Conservation (phyloP, 352 stramenopile genomes). For the Globisporangium emineosum region DNA sequence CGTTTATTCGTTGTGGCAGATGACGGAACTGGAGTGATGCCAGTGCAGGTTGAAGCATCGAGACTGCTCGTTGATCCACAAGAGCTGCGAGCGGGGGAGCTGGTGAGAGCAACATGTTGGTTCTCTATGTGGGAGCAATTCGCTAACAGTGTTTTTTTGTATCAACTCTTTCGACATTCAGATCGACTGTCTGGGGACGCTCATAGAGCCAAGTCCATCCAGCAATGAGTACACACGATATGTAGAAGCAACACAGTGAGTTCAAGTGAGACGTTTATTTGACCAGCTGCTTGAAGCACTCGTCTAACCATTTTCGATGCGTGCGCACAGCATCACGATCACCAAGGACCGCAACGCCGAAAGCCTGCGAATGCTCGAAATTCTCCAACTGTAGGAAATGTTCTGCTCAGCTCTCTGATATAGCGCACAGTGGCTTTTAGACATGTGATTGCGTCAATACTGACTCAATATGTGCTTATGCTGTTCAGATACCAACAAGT, state of each 20-base stretch:
- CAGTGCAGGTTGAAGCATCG: slow-evolving; percentile 22
- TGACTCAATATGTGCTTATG: not conserved
- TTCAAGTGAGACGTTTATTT: not conserved
- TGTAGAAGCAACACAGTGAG: slow-evolving; percentile 38
- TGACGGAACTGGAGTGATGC: slow-evolving; percentile 33
- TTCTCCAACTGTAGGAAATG: slow-evolving; percentile 45
- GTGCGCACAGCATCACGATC: slow-evolving; percentile 28
- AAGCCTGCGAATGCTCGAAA: slow-evolving; percentile 58
- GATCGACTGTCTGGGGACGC: slow-evolving; percentile 38
- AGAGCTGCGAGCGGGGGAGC: slow-evolving; percentile 24
- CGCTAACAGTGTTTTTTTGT: slow-evolving; percentile 1
- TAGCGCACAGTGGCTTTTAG: too few species aligned
- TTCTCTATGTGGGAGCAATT: not conserved
- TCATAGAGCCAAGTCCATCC: slow-evolving; percentile 25
- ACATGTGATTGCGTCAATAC: too few species aligned
- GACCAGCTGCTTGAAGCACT: not conserved
- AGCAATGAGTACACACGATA: slow-evolving; percentile 21
- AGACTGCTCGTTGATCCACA: slow-evolving; percentile 2
- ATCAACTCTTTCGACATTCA: slow-evolving; percentile 11
- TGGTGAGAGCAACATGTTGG: slow-evolving; percentile 23
- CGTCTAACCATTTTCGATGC: not conserved
- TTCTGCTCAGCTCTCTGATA: not conserved
- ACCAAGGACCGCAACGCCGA: slow-evolving; percentile 55
- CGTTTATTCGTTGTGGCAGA: slow-evolving; percentile 18
- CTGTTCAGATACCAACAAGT: not conserved